Percentiles rank a stretch among this genome's conserved stretches.
phyloP scores from a whole-genome alignment of 805 yeast genomes.

The Kockiozyma suomiensis region DNA sequence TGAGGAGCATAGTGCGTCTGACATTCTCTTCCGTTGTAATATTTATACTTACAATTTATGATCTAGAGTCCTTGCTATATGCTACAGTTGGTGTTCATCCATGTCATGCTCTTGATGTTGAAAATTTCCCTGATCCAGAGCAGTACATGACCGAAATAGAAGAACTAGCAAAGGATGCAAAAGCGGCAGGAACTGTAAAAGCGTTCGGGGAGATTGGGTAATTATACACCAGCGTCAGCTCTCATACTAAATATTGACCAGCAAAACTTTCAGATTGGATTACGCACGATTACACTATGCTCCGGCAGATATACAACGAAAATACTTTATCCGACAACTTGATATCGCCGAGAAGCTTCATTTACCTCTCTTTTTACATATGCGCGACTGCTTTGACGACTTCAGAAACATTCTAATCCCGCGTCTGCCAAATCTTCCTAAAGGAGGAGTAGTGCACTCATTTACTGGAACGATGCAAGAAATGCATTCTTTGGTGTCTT shows the following conservation, averaged over 20 bases:
- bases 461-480: constrained; percentile 83
- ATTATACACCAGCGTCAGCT: background rate
- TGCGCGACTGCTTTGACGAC: constrained; percentile 83
- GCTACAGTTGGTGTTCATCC: constrained; percentile 97
- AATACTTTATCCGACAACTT: constrained; percentile 73
- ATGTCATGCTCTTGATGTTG: constrained; percentile 70
- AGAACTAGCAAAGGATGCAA: constrained; percentile 53
- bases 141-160: constrained; percentile 55
- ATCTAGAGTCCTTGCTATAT: constrained; percentile 41
- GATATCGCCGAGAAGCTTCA: constrained; percentile 57
- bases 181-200: constrained; percentile 55
- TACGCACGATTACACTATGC: constrained; percentile 86
- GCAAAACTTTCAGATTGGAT: constrained; percentile 54
- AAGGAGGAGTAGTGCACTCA: constrained; percentile 89
- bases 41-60: background rate
- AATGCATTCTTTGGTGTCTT: constrained; percentile 54
- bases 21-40: background rate
- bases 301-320: constrained; percentile 63
- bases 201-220: constrained; percentile 93
- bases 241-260: background rate
- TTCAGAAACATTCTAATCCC: constrained; percentile 67
- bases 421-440: constrained; percentile 51
- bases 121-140: constrained; percentile 40
- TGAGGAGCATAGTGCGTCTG: constrained; percentile 37
- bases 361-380: constrained; percentile 85